A percentile compares a stretch with the other conserved stretches of the same genome.
Conservation (phyloP, 768 basidiomycete species). For the Suillus subaureus region DNA sequence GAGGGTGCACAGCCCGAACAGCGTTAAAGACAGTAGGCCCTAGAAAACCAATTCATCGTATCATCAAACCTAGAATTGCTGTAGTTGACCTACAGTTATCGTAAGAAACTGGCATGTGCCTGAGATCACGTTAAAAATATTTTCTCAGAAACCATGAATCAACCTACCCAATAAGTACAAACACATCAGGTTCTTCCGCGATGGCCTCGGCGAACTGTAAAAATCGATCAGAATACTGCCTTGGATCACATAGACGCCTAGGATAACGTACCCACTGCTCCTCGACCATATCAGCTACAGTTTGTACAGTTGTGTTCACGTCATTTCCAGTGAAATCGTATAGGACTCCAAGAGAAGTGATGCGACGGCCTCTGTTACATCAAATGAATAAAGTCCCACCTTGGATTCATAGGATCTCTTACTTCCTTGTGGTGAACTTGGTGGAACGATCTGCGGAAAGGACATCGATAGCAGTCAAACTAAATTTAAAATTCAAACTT, state of each 20-base stretch:
- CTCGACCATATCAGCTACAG: slow-evolving; percentile 73
- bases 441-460: slow-evolving; percentile 51
- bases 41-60: slow-evolving; percentile 23
- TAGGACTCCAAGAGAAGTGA: slow-evolving; percentile 81
- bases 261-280: slow-evolving; percentile 66
- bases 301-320: slow-evolving; percentile 73
- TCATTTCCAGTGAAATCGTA: slow-evolving; percentile 77
- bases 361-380: slow-evolving; percentile 56
- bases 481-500: slow-evolving; percentile 12
- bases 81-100: slow-evolving; percentile 57
- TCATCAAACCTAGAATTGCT: slow-evolving; percentile 1
- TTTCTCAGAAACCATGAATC: not conserved
- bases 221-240: not conserved
- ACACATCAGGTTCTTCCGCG: slow-evolving; percentile 78
- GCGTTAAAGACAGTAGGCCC: slow-evolving; percentile 77
- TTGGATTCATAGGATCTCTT: slow-evolving; percentile 20
- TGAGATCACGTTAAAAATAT: slow-evolving; percentile 25
- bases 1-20: slow-evolving; percentile 69
- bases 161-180: slow-evolving; percentile 67
- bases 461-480: slow-evolving; percentile 28
- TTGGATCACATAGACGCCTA: not conserved
- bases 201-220: slow-evolving; percentile 77
- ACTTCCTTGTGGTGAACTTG: slow-evolving; percentile 80
- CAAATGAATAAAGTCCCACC: not conserved
- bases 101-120: slow-evolving; percentile 80